A percentile compares a stretch with the other conserved stretches of the same genome.
Conservation (phyloP, 176 grass and related monocot species). For the Ampelocalamus luodianensis region DNA sequence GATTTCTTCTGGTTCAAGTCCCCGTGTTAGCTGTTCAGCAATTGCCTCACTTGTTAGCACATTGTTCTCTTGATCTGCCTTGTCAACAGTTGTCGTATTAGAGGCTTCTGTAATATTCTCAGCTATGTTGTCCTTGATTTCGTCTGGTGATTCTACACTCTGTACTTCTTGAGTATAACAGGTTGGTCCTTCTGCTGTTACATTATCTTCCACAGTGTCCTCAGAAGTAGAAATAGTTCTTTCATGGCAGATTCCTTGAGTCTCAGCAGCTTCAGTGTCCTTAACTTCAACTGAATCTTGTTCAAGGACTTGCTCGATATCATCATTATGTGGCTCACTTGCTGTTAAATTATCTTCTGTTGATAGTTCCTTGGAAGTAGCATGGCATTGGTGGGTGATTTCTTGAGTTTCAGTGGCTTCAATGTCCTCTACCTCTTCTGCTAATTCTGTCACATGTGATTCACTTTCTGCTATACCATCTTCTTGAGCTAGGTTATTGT, state of each 20-base stretch:
- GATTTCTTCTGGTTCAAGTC: conserved; percentile 45
- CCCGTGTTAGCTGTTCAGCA: conserved; percentile 1
- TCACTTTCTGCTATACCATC: conserved; percentile 16
- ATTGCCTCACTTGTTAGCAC: conserved; percentile 29
- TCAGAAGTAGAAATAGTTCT: conserved; percentile 33
- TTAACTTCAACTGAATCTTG: conserved; percentile 30
- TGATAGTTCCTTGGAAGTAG: conserved; percentile 32
- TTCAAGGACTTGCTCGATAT: conserved; percentile 15
- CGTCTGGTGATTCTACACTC: conserved; percentile 43
- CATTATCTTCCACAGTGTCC: conserved; percentile 27
- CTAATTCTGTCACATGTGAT: conserved; percentile 12
- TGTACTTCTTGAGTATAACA: conserved; percentile 37
- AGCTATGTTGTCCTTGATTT: conserved; percentile 30
- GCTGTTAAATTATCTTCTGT: conserved; percentile 38
- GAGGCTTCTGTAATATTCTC: conserved; percentile 24
- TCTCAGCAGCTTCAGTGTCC: conserved; percentile 12
- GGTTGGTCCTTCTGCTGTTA: conserved; percentile 35
- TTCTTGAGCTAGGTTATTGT: conserved; percentile 20
- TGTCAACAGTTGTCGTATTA: conserved; percentile 24
- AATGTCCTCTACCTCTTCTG: conserved; percentile 34
- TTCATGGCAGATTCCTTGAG: conserved; percentile 21
- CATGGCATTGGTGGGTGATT: conserved; percentile 22
- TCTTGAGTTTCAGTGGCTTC: conserved; percentile 40
- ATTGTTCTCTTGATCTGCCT: conserved; percentile 31
- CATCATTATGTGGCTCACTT: conserved; percentile 42